Evolutionary conservation across 1,139 yeast genomes (phyloP).

Genomic region (Lizanozyma gosingica): DNA sequence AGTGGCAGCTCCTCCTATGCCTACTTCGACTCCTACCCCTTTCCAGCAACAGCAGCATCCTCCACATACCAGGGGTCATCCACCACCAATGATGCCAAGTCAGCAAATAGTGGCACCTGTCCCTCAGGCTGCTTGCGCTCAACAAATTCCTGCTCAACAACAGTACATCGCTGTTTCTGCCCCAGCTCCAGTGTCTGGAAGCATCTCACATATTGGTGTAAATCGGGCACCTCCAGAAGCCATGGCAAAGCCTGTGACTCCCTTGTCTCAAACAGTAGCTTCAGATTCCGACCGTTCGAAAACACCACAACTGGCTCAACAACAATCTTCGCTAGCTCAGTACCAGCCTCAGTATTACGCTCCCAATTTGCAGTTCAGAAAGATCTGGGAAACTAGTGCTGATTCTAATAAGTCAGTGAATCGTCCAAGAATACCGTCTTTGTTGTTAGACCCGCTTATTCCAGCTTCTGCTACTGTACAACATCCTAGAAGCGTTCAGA

Average conservation of each 20-base stretch:
- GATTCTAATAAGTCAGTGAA: conserved; percentile 6
- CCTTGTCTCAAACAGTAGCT: conserved; percentile 3
- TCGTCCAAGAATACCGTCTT: conserved; percentile 28
- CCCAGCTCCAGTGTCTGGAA: neutral
- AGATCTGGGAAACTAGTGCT: conserved; percentile 25
- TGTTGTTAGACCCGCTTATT: conserved; percentile 30
- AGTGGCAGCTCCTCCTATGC: neutral
- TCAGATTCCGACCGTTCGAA: conserved; percentile 1
- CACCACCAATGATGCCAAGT: neutral
- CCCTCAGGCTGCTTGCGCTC: neutral
- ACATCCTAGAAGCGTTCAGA: conserved; percentile 2
- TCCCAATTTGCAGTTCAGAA: conserved; percentile 28
- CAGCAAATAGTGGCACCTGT: neutral
- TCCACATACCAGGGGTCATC: conserved; percentile 1
- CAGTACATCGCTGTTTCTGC: conserved; percentile 1
- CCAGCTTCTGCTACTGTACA: conserved; percentile 15
- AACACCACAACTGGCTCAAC: conserved; percentile 1
- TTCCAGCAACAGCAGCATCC: conserved; percentile 2
- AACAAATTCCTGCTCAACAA: conserved; percentile 1
- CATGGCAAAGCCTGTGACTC: conserved; percentile 1
- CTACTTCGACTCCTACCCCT: conserved; percentile 1
- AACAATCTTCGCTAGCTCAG: conserved; percentile 1
- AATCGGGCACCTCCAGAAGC: conserved; percentile 1
- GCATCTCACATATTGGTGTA: no score
- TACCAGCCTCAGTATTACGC: conserved; percentile 15